phyloP scores from a whole-genome alignment of 1,139 yeast genomes.

The Taphrina sp. region DNA sequence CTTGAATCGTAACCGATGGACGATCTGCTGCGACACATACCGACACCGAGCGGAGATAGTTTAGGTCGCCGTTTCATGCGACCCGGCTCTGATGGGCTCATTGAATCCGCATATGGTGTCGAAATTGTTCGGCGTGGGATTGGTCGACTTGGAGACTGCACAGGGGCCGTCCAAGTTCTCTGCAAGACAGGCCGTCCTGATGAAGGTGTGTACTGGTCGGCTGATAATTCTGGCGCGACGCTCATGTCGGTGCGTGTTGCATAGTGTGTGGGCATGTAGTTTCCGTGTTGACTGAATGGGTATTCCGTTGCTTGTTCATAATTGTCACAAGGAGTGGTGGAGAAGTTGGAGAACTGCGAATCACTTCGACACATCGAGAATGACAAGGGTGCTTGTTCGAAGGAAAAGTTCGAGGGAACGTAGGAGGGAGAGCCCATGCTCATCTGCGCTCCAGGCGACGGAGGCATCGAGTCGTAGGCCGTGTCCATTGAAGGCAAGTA shows the following conservation, averaged over 20 bases:
- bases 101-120: background rate
- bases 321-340: slow-evolving; percentile 1
- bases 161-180: slow-evolving; percentile 10
- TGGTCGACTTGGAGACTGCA: background rate
- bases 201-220: background rate
- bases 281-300: slow-evolving; percentile 1
- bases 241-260: background rate
- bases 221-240: background rate
- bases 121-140: background rate
- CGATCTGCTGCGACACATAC: slow-evolving; percentile 11
- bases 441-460: slow-evolving; percentile 3
- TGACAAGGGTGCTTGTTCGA: background rate
- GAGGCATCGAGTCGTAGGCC: slow-evolving; percentile 10
- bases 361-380: slow-evolving; percentile 4
- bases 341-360: slow-evolving; percentile 12
- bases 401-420: background rate
- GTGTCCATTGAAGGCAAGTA: slow-evolving; percentile 4
- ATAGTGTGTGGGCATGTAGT: slow-evolving; percentile 8
- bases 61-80: slow-evolving; percentile 10
- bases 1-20: slow-evolving; percentile 10
- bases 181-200: slow-evolving; percentile 4
- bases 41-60: slow-evolving; percentile 7
- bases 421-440: background rate
- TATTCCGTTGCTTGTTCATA: background rate
- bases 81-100: background rate